Base-by-base conservation (phyloP, 2,329 filamentous ascomycete genomes). In the Sporothrix sp. region DNA sequence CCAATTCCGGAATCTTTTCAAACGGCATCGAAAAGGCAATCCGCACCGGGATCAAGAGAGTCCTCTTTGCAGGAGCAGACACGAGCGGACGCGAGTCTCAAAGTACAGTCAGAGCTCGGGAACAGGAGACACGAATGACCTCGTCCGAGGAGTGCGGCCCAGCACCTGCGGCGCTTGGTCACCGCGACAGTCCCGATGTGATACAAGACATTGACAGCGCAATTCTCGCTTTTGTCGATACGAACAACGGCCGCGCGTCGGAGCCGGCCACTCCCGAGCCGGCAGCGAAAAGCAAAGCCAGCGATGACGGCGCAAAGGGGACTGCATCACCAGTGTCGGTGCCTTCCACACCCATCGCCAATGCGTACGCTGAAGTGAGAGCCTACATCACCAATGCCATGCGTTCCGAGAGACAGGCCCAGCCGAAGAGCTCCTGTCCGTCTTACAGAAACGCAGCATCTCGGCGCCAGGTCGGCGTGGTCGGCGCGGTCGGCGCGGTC, bases 311-410 rank as follows among this genome's bases (percentile, higher is more conserved):
- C n/a, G 10, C 16, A 2, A 13, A 4, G 11, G 27, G 21, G 25
- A 28, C 10, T 23, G 18, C 4, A 14, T 42, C 18, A 2, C 33
- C 32, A 3, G 11, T 38, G 11, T 48, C 54, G 2, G 40, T 49
- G 2, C 55, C 54, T 2, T 54, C 53, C 4, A 57, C 55, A 0
- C 55, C 55, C 7, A 51, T 57, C 18, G 50, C 44, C 16, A 38
- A 32, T 13, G 55, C 55, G 4, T 57, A 57, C 18, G 55, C 53
- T 10, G 52, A 56, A 20, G 48, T 57, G 23, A 36, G 48, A 27
- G 51, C 53, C 7, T 57, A 52, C 39, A 52, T 57, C 4, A 18
- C 48, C 11, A 35, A 18, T 5, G 35, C 49, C 3, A 49, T 54
- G 2, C 25, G 11, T 23, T 38, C 35, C 3, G 18, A 8, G 20